Percentiles rank a stretch among this genome's conserved stretches.
These are phyloP conservation scores for Saccharum officinarum DNA, from an alignment of 176 grass and related monocot genomes.

Conservation along the genomic window DNA sequence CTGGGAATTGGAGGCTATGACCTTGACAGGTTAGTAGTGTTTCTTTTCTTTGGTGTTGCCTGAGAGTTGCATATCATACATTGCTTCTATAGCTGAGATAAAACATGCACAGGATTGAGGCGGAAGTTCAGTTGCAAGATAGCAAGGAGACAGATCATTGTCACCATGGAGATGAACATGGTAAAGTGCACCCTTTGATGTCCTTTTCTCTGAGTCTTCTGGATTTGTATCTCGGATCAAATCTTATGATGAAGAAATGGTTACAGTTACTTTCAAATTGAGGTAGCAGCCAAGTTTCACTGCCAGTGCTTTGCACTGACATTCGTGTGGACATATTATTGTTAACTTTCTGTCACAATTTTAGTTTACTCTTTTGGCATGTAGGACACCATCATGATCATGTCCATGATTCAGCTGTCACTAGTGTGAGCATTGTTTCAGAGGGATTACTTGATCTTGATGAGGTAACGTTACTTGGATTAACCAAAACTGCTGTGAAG, in stretches of 20 bases:
- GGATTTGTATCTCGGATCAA: neutral
- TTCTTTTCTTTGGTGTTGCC: neutral
- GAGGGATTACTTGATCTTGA: constrained; percentile 73
- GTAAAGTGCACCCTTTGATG: constrained; percentile 16
- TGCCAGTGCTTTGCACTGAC: neutral
- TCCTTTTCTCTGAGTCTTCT: constrained; percentile 2
- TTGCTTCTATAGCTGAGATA: constrained; percentile 15
- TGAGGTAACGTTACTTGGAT: constrained; percentile 49
- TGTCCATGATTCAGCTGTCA: constrained; percentile 65
- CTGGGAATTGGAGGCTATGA: constrained; percentile 74
- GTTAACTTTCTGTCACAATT: neutral
- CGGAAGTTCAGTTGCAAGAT: constrained; percentile 48
- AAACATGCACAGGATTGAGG: constrained; percentile 50
- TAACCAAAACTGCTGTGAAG: neutral
- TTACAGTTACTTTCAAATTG: neutral
- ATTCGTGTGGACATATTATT: neutral
- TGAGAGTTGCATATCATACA: neutral
- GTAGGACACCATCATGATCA: constrained; percentile 62
- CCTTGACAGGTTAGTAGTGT: constrained; percentile 46
- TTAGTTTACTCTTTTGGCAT: constrained; percentile 31
- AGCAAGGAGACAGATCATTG: constrained; percentile 40
- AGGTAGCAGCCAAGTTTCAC: neutral
- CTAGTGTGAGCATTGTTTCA: constrained; percentile 71
- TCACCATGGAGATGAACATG: constrained; percentile 46
- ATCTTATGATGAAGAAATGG: constrained; percentile 4